These are phyloP conservation scores for Omphalotus guepiniiformis DNA, from an alignment of 768 basidiomycete genomes.

Conservation along the genomic window DNA sequence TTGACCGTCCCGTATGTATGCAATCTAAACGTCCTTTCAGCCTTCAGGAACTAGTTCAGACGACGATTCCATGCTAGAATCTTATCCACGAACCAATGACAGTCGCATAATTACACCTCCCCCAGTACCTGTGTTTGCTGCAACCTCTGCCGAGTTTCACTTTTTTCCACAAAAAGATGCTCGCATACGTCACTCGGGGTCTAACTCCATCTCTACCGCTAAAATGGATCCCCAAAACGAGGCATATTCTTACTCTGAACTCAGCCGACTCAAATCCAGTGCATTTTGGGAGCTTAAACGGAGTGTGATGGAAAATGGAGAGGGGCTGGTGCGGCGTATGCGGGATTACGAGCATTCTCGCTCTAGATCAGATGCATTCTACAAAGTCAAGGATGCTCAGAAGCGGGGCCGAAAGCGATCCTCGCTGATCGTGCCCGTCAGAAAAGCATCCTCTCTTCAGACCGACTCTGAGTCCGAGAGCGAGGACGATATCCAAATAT, in stretches of 20 bases:
- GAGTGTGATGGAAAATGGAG: conserved; percentile 60
- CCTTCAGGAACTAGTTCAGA: conserved; percentile 15
- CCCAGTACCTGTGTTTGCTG: conserved; percentile 36
- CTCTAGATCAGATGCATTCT: conserved; percentile 33
- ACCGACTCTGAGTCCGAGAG: conserved; percentile 34
- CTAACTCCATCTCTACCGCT: conserved; percentile 15
- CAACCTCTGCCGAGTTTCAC: conserved; percentile 47
- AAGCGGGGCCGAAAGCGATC: conserved; percentile 40
- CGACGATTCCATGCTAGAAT: conserved; percentile 21
- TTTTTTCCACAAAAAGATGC: conserved; percentile 30
- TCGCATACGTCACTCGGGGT: conserved; percentile 16
- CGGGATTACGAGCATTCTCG: conserved; percentile 62
- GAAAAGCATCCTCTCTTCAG: conserved; percentile 17
- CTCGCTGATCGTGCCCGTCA: conserved; percentile 17
- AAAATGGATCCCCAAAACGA: conserved; percentile 17
- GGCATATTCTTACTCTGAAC: conserved; percentile 23
- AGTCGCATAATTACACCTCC: conserved; percentile 18
- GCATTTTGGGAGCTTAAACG: conserved; percentile 65
- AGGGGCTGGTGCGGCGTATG: conserved; percentile 69
- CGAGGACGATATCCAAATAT: conserved; percentile 58
- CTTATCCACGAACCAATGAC: conserved; percentile 1
- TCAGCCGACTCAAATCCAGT: conserved; percentile 48
- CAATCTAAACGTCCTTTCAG: conserved; percentile 2
- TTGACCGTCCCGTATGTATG: too few species aligned
- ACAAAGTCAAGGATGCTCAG: conserved; percentile 34